Evolutionary conservation across 2,329 filamentous ascomycete species (phyloP).

Genomic region (Elsinoe australis): DNA sequence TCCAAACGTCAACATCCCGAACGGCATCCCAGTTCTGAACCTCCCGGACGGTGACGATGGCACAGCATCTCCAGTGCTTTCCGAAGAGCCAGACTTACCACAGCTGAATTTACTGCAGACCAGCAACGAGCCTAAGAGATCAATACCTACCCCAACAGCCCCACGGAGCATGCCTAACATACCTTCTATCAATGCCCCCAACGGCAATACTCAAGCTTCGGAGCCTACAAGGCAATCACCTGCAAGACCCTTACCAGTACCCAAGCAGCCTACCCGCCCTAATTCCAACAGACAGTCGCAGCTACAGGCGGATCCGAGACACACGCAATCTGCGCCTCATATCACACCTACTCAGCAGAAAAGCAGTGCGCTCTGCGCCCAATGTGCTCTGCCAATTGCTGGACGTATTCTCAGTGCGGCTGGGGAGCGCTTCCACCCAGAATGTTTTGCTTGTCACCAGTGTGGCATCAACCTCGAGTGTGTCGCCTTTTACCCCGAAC

Average conservation of each 20-base stretch:
- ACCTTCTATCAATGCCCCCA: slow-evolving; percentile 21
- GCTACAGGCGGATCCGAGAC: background rate
- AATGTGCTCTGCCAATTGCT: slow-evolving; percentile 76
- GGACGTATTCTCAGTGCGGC: slow-evolving; percentile 82
- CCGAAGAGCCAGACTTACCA: slow-evolving; percentile 31
- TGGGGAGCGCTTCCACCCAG: slow-evolving; percentile 79
- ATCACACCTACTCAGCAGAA: slow-evolving; percentile 41
- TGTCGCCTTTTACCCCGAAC: slow-evolving; percentile 93
- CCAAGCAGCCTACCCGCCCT: slow-evolving; percentile 17
- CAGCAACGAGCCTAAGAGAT: background rate
- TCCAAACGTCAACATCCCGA: slow-evolving; percentile 7
- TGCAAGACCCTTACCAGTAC: slow-evolving; percentile 24
- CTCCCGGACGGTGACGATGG: slow-evolving; percentile 36
- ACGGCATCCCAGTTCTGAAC: slow-evolving; percentile 41
- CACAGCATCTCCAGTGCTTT: slow-evolving; percentile 27
- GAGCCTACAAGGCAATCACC: background rate
- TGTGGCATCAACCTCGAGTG: slow-evolving; percentile 86
- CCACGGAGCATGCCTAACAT: slow-evolving; percentile 17
- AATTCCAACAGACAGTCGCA: slow-evolving; percentile 21
- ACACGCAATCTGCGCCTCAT: slow-evolving; percentile 35
- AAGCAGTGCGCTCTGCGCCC: slow-evolving; percentile 68
- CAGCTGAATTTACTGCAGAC: slow-evolving; percentile 23
- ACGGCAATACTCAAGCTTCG: background rate
- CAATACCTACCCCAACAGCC: background rate
- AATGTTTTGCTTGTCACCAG: slow-evolving; percentile 83